phyloP scores from a whole-genome alignment of 495 filamentous ascomycete species.

The Melanomma pulvis-pyrius region DNA sequence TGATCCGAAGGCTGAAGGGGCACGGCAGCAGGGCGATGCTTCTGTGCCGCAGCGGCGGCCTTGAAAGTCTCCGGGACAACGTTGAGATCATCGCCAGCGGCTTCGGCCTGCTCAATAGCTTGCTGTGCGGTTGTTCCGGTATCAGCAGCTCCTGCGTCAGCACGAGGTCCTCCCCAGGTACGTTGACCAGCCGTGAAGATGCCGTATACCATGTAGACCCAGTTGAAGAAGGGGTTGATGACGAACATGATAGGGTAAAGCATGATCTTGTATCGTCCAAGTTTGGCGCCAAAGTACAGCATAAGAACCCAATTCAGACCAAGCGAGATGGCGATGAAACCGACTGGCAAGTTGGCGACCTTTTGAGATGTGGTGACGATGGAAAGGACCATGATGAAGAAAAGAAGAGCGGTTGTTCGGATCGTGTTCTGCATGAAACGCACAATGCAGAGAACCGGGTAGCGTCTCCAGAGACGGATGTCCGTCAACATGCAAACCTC shows the following conservation, averaged over 20 bases:
- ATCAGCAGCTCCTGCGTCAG: conserved; percentile 87
- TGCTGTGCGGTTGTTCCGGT: conserved; percentile 76
- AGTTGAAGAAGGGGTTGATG: conserved; percentile 96
- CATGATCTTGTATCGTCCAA: conserved; percentile 90
- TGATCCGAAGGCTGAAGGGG: conserved; percentile 72
- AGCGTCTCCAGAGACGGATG: conserved; percentile 84
- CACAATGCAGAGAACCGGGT: conserved; percentile 85
- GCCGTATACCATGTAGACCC: conserved; percentile 91
- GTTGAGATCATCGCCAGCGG: conserved; percentile 86
- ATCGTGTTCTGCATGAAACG: conserved; percentile 97
- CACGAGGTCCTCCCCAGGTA: conserved; percentile 94
- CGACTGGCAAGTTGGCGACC: conserved; percentile 78
- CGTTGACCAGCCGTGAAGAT: conserved; percentile 92
- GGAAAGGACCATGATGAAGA: conserved; percentile 92
- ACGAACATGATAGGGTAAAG: conserved; percentile 96
- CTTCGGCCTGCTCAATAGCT: conserved; percentile 78
- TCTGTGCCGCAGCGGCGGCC: conserved; percentile 62
- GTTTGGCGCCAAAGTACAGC: conserved; percentile 88
- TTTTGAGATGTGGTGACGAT: conserved; percentile 82
- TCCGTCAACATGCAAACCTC: conserved; percentile 99
- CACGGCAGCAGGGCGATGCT: conserved; percentile 47
- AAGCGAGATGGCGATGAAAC: conserved; percentile 93
- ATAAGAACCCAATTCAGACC: conserved; percentile 95
- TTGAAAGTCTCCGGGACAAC: conserved; percentile 90
- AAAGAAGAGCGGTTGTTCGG: conserved; percentile 89